phyloP scores from a whole-genome alignment of 345 rosid genomes.

The Gossypium raimondii region DNA sequence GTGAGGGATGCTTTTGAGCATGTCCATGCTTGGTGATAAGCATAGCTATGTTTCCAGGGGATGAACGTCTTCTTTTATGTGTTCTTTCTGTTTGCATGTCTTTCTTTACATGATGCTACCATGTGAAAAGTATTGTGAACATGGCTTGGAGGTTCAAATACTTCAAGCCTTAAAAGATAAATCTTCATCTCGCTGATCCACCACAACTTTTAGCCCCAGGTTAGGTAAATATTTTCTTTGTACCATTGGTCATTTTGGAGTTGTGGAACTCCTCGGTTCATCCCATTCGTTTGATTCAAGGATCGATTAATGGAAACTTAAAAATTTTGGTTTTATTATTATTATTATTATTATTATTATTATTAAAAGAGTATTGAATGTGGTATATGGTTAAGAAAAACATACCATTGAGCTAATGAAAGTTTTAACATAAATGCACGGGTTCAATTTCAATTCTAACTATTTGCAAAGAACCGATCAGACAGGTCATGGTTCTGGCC shows the following conservation, averaged over 20 bases:
- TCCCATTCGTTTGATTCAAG: too few species aligned
- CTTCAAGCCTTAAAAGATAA: constrained; percentile 6
- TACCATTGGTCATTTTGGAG: neutral
- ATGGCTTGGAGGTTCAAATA: constrained; percentile 10
- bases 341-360: too few species aligned
- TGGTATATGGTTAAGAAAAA: too few species aligned
- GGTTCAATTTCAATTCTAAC: too few species aligned
- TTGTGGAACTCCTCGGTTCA: too few species aligned
- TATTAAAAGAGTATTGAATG: too few species aligned
- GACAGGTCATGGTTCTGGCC: too few species aligned
- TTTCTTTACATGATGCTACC: constrained; percentile 13
- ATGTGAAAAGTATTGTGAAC: constrained; percentile 3
- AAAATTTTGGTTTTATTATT: too few species aligned
- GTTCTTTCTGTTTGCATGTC: constrained; percentile 25
- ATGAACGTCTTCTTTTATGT: constrained; percentile 11
- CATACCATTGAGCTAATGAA: too few species aligned
- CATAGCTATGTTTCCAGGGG: neutral
- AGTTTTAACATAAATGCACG: too few species aligned
- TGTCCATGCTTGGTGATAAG: neutral
- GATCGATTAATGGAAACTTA: too few species aligned
- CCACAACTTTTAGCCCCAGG: neutral
- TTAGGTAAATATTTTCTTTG: neutral
- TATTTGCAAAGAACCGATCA: too few species aligned
- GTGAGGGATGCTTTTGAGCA: constrained; percentile 3
- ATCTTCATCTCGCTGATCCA: constrained; percentile 9